These are phyloP conservation scores for Wilcoxina mikolae DNA, from an alignment of 495 filamentous ascomycete species.

Conservation along the genomic window DNA sequence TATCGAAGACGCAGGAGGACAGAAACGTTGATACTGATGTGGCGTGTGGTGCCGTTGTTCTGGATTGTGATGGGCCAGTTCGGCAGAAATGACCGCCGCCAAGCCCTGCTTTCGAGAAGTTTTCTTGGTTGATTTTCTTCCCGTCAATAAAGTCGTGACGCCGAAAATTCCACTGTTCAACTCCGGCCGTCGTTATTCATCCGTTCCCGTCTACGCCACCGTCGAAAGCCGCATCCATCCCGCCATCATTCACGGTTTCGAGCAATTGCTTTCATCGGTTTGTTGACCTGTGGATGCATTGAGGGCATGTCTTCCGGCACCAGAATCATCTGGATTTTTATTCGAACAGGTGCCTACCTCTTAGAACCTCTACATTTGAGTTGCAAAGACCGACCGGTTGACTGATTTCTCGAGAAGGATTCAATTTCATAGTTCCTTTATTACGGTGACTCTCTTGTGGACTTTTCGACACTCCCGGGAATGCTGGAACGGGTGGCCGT, in stretches of 20 bases:
- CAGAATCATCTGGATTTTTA: not conserved
- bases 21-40: too few species aligned
- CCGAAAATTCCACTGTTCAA: not conserved
- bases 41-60: too few species aligned
- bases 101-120: not conserved
- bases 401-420: not conserved
- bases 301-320: slow-evolving; percentile 24
- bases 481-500: slow-evolving; percentile 29
- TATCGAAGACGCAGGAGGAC: too few species aligned
- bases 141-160: slow-evolving; percentile 1
- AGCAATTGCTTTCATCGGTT: not conserved
- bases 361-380: not conserved
- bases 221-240: not conserved
- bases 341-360: not conserved
- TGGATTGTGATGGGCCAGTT: too few species aligned
- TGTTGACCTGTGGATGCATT: slow-evolving; percentile 10
- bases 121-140: not conserved
- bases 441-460: slow-evolving; percentile 22
- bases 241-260: not conserved
- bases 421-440: not conserved
- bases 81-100: not conserved
- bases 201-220: not conserved
- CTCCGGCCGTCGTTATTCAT: not conserved
- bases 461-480: slow-evolving; percentile 8
- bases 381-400: not conserved